These are phyloP conservation scores for Fomitopsis betulina DNA, from an alignment of 1,284 basidiomycete species.

Conservation along the genomic window DNA sequence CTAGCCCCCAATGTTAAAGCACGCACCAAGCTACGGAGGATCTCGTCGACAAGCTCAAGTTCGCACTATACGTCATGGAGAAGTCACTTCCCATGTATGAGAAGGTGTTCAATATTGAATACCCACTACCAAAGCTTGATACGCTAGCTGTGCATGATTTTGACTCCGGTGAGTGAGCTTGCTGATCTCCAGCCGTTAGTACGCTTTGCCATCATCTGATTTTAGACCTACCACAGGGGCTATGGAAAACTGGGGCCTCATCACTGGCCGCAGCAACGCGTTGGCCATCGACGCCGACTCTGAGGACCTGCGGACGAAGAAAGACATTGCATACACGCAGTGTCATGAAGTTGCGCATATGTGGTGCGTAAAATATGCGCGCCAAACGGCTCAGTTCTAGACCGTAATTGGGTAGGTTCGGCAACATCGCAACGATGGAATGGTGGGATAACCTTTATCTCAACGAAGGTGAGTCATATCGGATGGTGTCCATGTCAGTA, in stretches of 20 bases:
- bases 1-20: neutral
- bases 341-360: slow-evolving; percentile 84
- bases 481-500: neutral
- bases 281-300: slow-evolving; percentile 82
- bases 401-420: slow-evolving; percentile 51
- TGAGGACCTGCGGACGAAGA: slow-evolving; percentile 74
- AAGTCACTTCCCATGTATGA: slow-evolving; percentile 92
- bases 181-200: neutral
- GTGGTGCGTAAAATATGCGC: slow-evolving; percentile 50
- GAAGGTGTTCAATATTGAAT: slow-evolving; percentile 86
- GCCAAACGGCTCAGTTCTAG: no score
- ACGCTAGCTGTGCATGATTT: slow-evolving; percentile 84
- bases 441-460: slow-evolving; percentile 93
- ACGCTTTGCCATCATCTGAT: neutral
- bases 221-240: slow-evolving; percentile 53
- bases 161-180: slow-evolving; percentile 56
- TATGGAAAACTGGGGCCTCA: slow-evolving; percentile 97
- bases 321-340: slow-evolving; percentile 75
- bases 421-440: slow-evolving; percentile 88
- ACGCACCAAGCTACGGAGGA: slow-evolving; percentile 71
- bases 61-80: slow-evolving; percentile 87
- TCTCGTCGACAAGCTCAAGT: slow-evolving; percentile 77
- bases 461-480: slow-evolving; percentile 56
- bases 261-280: slow-evolving; percentile 84
- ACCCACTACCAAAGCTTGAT: slow-evolving; percentile 91